Percentiles rank a stretch among this genome's conserved stretches.
Conservation (phyloP, 306 rosid species). For the Vigna nakashimae region DNA sequence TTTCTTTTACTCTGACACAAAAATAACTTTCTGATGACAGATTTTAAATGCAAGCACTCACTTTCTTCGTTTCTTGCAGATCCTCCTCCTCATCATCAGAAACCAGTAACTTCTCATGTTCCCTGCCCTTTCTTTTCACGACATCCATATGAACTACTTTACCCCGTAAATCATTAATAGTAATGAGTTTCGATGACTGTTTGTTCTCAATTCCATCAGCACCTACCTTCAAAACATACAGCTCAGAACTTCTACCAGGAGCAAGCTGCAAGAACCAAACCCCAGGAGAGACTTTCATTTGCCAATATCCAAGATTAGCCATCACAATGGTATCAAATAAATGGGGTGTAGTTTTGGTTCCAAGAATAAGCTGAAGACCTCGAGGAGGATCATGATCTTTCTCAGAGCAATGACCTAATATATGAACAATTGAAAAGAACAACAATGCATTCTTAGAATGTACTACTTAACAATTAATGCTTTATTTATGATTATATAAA, state of each 20-base stretch:
- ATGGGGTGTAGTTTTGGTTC: conserved; percentile 85
- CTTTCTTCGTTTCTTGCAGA: conserved; percentile 61
- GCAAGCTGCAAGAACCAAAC: conserved; percentile 99
- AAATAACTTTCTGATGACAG: conserved; percentile 25
- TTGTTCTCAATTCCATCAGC: conserved; percentile 62
- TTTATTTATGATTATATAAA: conserved; percentile 23
- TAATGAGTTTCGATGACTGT: conserved; percentile 74
- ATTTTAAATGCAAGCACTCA: conserved; percentile 51
- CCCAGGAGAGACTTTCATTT: conserved; percentile 99
- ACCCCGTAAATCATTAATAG: conserved; percentile 88
- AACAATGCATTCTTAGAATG: conserved; percentile 5
- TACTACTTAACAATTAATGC: conserved; percentile 25
- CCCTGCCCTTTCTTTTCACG: conserved; percentile 88
- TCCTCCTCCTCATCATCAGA: conserved; percentile 62
- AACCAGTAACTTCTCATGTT: conserved; percentile 80
- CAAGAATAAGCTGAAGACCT: conserved; percentile 97
- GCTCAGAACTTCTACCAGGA: conserved; percentile 97
- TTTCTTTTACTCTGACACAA: background rate
- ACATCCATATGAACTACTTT: conserved; percentile 95
- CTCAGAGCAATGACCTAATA: conserved; percentile 97
- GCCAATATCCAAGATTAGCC: conserved; percentile 99
- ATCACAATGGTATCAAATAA: conserved; percentile 96
- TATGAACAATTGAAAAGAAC: conserved; percentile 39
- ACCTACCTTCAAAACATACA: conserved; percentile 77
- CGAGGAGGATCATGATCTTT: conserved; percentile 92